These are phyloP conservation scores for Rhodocollybia butyracea DNA, from an alignment of 768 basidiomycete genomes.

Conservation along the genomic window DNA sequence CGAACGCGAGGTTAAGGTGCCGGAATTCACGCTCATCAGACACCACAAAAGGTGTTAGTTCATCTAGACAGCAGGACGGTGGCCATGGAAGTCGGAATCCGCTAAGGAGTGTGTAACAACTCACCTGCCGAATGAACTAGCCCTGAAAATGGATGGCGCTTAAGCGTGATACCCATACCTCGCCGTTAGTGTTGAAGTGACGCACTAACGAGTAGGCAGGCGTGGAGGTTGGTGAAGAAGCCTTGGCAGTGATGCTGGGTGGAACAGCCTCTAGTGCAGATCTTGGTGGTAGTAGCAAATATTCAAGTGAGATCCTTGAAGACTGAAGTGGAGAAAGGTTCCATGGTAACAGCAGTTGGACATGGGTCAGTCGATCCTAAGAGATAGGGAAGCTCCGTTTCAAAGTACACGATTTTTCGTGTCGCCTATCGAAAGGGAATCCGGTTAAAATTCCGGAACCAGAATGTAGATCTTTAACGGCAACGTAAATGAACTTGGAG, in stretches of 20 bases:
- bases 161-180: slow-evolving; percentile 84
- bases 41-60: slow-evolving; percentile 85
- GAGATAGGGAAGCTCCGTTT: slow-evolving; percentile 43
- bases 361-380: slow-evolving; percentile 76
- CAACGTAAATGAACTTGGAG: slow-evolving; percentile 66
- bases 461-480: slow-evolving; percentile 68
- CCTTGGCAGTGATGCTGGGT: slow-evolving; percentile 72
- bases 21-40: slow-evolving; percentile 82
- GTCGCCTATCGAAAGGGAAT: slow-evolving; percentile 75
- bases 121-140: slow-evolving; percentile 90
- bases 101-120: slow-evolving; percentile 88
- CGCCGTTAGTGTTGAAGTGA: slow-evolving; percentile 72
- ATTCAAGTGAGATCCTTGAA: slow-evolving; percentile 84
- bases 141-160: slow-evolving; percentile 91
- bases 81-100: slow-evolving; percentile 84
- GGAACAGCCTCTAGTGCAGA: slow-evolving; percentile 81
- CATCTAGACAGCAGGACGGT: slow-evolving; percentile 87
- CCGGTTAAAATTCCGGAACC: slow-evolving; percentile 78
- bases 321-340: slow-evolving; percentile 89
- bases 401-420: slow-evolving; percentile 60
- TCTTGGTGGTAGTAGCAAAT: slow-evolving; percentile 90
- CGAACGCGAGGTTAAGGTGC: slow-evolving; percentile 73
- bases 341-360: slow-evolving; percentile 85
- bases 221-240: slow-evolving; percentile 79
- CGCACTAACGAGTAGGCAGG: slow-evolving; percentile 73